Conservation (phyloP, 2,329 filamentous ascomycete species). For the Xylaria sp. region DNA sequence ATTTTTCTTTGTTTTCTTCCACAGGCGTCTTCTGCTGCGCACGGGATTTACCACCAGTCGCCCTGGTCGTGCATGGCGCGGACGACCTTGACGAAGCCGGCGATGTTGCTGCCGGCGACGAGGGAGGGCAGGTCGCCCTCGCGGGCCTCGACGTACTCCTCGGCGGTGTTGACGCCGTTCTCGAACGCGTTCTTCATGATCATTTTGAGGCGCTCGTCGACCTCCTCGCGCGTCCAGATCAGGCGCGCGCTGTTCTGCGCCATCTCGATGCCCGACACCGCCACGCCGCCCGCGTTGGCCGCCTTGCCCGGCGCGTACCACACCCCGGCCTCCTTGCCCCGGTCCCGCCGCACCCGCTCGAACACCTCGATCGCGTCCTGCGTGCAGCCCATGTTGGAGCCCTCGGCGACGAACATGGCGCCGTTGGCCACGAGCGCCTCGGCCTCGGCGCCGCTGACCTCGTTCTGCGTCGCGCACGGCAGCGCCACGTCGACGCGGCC, state of each 20-base stretch:
- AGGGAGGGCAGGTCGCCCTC: slow-evolving; percentile 88
- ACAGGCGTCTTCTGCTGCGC: too few species aligned
- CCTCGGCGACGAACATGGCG: slow-evolving; percentile 87
- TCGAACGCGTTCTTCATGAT: slow-evolving; percentile 97
- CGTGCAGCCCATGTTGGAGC: slow-evolving; percentile 98
- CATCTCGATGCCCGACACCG: slow-evolving; percentile 98
- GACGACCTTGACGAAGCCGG: slow-evolving; percentile 95
- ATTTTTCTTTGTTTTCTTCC: too few species aligned
- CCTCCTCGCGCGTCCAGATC: slow-evolving; percentile 85
- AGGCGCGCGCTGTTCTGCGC: slow-evolving; percentile 91
- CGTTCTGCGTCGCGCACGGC: slow-evolving; percentile 95
- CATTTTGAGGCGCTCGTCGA: slow-evolving; percentile 84
- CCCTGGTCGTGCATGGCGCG: slow-evolving; percentile 95
- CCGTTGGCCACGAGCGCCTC: slow-evolving; percentile 76
- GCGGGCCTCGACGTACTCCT: slow-evolving; percentile 78
- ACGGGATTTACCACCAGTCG: slow-evolving; percentile 83
- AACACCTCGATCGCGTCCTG: slow-evolving; percentile 94
- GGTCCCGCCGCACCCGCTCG: slow-evolving; percentile 70
- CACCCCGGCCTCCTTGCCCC: slow-evolving; percentile 68
- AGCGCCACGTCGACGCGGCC: slow-evolving; percentile 89
- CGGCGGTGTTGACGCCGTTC: slow-evolving; percentile 84
- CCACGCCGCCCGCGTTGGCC: slow-evolving; percentile 95
- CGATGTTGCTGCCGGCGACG: slow-evolving; percentile 95
- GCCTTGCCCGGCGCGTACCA: slow-evolving; percentile 99
- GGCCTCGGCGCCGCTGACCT: slow-evolving; percentile 91